These are phyloP conservation scores for Pinguiococcus pyrenoidosus DNA, from an alignment of 108 stramenopile species.

Conservation along the genomic window DNA sequence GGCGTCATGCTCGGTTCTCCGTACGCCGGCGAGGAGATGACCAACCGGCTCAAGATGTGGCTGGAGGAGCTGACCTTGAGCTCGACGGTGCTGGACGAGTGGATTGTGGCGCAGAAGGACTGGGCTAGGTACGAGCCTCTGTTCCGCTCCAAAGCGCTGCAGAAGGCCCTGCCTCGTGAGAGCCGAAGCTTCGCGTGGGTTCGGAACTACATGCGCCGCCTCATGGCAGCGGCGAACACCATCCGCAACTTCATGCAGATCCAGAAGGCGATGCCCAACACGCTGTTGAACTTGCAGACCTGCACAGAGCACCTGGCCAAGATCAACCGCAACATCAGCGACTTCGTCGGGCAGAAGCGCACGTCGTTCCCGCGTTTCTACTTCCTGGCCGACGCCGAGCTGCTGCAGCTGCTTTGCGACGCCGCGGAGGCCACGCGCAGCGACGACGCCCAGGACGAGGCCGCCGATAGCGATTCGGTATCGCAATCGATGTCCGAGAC, in stretches of 20 bases:
- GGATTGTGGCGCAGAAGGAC: no score
- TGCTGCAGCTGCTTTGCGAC: conserved; percentile 3
- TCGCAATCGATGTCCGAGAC: background rate
- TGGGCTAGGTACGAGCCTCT: no score
- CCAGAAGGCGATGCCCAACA: background rate
- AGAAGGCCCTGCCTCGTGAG: conserved; percentile 1
- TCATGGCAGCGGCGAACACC: background rate
- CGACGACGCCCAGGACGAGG: background rate
- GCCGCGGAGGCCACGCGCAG: conserved; percentile 3
- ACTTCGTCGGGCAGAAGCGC: conserved; percentile 1
- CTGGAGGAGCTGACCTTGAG: conserved; percentile 2
- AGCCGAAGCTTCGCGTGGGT: conserved; percentile 1
- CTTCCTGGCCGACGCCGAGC: conserved; percentile 5
- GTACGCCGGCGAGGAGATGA: background rate
- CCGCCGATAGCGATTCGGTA: no score
- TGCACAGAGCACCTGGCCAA: conserved; percentile 9
- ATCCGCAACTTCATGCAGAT: background rate
- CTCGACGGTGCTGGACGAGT: no score
- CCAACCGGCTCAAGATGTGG: background rate
- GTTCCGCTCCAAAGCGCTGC: no score
- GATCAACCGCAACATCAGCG: background rate
- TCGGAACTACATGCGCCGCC: conserved; percentile 1
- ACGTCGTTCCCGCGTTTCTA: conserved; percentile 9
- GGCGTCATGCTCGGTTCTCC: no score
- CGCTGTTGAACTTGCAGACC: no score